These are phyloP conservation scores for Mycosphaerella sp. DNA, from an alignment of 2,329 filamentous ascomycete genomes.

Conservation along the genomic window DNA sequence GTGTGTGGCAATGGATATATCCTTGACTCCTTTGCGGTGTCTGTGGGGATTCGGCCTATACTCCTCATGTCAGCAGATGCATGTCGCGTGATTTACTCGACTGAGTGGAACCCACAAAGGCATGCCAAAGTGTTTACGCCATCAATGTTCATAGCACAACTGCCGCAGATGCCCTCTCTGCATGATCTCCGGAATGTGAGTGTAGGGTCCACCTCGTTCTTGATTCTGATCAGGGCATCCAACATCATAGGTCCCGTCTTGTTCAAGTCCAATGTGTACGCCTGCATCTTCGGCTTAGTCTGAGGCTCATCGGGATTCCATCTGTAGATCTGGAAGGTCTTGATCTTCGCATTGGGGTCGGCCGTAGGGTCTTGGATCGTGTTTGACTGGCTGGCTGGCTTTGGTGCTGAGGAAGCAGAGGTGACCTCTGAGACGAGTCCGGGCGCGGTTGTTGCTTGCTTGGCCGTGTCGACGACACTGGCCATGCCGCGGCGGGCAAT, in stretches of 20 bases:
- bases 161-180: conserved; percentile 96
- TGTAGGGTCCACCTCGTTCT: conserved; percentile 97
- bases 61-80: conserved; percentile 13
- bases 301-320: conserved; percentile 93
- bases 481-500: conserved; percentile 35
- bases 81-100: background rate
- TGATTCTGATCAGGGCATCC: conserved; percentile 93
- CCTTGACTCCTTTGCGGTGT: conserved; percentile 73
- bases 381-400: conserved; percentile 51
- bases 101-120: conserved; percentile 65
- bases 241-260: conserved; percentile 99
- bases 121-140: conserved; percentile 97
- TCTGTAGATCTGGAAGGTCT: conserved; percentile 98
- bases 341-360: conserved; percentile 58
- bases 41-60: conserved; percentile 84
- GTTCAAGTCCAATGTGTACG: conserved; percentile 91
- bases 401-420: conserved; percentile 30
- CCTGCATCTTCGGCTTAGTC: conserved; percentile 93
- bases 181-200: conserved; percentile 94
- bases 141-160: conserved; percentile 99
- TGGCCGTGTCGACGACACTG: conserved; percentile 33
- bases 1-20: conserved; percentile 98
- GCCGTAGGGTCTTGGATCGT: conserved; percentile 57
- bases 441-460: conserved; percentile 30
- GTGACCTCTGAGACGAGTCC: conserved; percentile 24